phyloP scores from a whole-genome alignment of 345 rosid genomes.

The Salix koriyanagi region DNA sequence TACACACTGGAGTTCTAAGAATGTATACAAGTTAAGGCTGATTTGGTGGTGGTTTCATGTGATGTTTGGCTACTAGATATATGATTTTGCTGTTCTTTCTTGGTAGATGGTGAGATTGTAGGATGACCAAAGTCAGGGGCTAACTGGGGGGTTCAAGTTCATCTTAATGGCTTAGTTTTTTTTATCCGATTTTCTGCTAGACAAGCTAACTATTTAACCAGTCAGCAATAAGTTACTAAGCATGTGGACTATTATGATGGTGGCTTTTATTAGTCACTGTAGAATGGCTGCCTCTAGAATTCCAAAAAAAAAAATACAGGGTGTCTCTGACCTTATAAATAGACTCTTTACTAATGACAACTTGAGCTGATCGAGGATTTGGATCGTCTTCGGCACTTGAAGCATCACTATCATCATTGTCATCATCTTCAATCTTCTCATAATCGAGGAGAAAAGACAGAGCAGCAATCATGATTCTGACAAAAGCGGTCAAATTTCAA shows the following conservation, averaged over 20 bases:
- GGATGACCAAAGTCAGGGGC: neutral
- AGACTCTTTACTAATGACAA: slow-evolving; percentile 55
- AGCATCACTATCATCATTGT: slow-evolving; percentile 59
- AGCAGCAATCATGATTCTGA: slow-evolving; percentile 79
- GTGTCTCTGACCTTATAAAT: slow-evolving; percentile 64
- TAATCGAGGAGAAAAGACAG: slow-evolving; percentile 82
- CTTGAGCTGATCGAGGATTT: slow-evolving; percentile 39
- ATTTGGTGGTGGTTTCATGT: neutral
- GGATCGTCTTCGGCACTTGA: slow-evolving; percentile 70
- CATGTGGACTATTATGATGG: neutral
- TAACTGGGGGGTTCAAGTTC: neutral
- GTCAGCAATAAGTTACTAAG: neutral
- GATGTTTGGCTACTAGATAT: neutral
- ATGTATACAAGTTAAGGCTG: neutral
- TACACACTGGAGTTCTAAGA: too few relatives aligned
- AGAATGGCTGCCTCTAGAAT: neutral
- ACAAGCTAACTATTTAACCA: neutral
- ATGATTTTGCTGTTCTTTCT: neutral
- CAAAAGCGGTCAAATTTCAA: slow-evolving; percentile 2
- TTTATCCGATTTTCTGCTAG: neutral
- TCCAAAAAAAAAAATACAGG: neutral
- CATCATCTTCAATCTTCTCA: slow-evolving; percentile 70
- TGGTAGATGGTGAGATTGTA: neutral
- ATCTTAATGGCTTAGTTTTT: neutral
- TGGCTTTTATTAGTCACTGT: neutral